Evolutionary conservation across 345 rosid species (phyloP), one percentile per base, ranked within the genome.

Genomic region (Arabidopsis suecica): DNA sequence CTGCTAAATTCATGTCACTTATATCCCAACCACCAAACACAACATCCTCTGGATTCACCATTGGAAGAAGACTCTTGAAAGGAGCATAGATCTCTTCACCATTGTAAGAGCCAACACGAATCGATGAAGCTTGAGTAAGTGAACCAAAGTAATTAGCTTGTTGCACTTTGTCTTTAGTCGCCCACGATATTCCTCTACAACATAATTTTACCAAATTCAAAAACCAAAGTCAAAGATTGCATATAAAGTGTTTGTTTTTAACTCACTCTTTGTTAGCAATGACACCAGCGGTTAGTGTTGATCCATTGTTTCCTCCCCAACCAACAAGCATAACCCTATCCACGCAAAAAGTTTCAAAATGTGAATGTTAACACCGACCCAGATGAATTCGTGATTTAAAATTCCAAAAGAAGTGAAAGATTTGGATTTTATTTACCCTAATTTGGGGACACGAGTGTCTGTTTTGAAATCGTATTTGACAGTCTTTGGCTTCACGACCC

Each of bases 21-120:
- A 96, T 96, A 84, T 96, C 99, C 99, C 99, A 96, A 45, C 99
- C 98, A 25, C 97, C 99, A 79, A 93, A 89, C 61, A 96, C 96
- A 57, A 96, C 79, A 48, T 91, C 86, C 74, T 93, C 96, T 0
- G 98, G 99, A 79, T 88, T 96, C 82, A 91, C 99, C 99, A 92
- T 86, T 33, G 99, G 99, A 25, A 92, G 87, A 8, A 95, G 92
- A 83, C 97, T 95, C 88, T 90, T 95, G 79, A 95, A 95, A 28
- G 99, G 99, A 71, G 98, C 98, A 74, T 90, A 86, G 45, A 92
- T 95, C 85, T 95, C 99, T 75, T 95, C 99, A 25, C 99, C 99
- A 79, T 95, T 90, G 87, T 78, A 95, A 51, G 99, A 95, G 65
- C 99, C 99, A 74, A 92, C 94, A 9, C 99, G 76, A 59, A 95